Conservation (phyloP, 805 yeast genomes). For the Limtongozyma cylindracea region DNA sequence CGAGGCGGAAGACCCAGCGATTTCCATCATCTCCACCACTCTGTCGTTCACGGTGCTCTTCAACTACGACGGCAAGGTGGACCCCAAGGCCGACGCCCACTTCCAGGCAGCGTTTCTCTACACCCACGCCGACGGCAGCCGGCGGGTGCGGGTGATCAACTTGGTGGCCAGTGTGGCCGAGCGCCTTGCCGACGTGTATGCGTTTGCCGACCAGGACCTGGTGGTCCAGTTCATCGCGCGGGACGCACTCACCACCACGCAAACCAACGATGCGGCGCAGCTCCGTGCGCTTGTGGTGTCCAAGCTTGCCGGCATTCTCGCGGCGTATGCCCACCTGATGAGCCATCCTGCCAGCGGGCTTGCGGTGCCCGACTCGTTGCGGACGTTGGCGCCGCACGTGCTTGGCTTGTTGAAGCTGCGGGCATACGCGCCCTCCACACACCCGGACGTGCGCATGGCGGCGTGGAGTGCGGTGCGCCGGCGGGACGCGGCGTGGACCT, state of each 20-base stretch:
- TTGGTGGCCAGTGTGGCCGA: constrained; percentile 62
- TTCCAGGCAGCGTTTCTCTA: constrained; percentile 81
- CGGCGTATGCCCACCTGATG: constrained; percentile 24
- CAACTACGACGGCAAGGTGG: constrained; percentile 50
- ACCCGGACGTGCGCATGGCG: constrained; percentile 40
- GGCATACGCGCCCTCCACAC: constrained; percentile 20
- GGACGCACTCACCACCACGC: constrained; percentile 14
- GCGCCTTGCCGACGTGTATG: constrained; percentile 45
- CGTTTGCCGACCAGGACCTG: constrained; percentile 46
- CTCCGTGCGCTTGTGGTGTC: constrained; percentile 12
- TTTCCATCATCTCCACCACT: constrained; percentile 40
- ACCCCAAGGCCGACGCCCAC: constrained; percentile 52
- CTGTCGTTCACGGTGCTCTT: constrained; percentile 49
- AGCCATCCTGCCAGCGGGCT: constrained; percentile 26
- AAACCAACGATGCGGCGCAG: constrained; percentile 12
- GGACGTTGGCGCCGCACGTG: constrained; percentile 39
- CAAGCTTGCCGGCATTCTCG: constrained; percentile 16
- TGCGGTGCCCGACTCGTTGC: constrained; percentile 60
- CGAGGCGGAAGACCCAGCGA: constrained; percentile 25
- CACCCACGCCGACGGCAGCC: constrained; percentile 48
- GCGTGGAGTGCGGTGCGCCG: constrained; percentile 23
- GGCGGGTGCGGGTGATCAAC: constrained; percentile 77
- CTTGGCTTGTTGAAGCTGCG: constrained; percentile 46
- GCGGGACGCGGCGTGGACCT: constrained; percentile 27
- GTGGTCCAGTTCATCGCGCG: constrained; percentile 13